Base-by-base conservation (phyloP, 352 stramenopile genomes). In the Peronospora belbahrii region DNA sequence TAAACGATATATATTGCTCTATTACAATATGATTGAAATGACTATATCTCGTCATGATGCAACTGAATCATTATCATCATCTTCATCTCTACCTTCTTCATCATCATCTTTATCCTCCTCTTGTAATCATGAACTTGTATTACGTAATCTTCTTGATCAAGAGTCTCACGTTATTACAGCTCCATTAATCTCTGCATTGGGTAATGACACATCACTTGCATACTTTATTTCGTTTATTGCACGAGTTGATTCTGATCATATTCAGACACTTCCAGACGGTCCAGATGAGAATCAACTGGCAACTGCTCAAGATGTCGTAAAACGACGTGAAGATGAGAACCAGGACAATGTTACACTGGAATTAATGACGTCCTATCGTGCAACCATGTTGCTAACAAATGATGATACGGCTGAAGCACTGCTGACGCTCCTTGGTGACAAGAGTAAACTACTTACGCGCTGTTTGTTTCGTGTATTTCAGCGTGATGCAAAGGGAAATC, bases 361-460 rank as follows among this genome's bases (percentile, higher is more conserved):
- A 24, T 51, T 95, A 48, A 57, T 85, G 41, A 62, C 70, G 42
- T 89, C 79, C 36, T 91, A 88, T 64, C 73, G 76, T 42, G 86
- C 83, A 33, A 95, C 84, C 38, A 94, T 95, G 82, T 56, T 96
- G 54, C 64, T 96, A 37, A 86, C 85, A 31, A 92, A 82, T 57
- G 83, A 93, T 36, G 78, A 95, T 46, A 62, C 80, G 31, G 75
- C 72, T 14, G 83, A 95, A 35, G 61, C 70, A 49, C 60, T 94
- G 46, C 64, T 92, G 22, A 77, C 69, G 45, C 94, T 94, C 56
- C 61, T 96, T 6, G 59, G 60, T 24, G 77, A 83, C 57, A 93
- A 93, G 54, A 81, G 65, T 56, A 72, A 80, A 36, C 48, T 92
- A 22, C 63, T 96, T 2, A 78, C 80, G 24, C 74, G 70, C 40